Conservation (phyloP, 2,329 filamentous ascomycete species). For the Aspergillus sp. region DNA sequence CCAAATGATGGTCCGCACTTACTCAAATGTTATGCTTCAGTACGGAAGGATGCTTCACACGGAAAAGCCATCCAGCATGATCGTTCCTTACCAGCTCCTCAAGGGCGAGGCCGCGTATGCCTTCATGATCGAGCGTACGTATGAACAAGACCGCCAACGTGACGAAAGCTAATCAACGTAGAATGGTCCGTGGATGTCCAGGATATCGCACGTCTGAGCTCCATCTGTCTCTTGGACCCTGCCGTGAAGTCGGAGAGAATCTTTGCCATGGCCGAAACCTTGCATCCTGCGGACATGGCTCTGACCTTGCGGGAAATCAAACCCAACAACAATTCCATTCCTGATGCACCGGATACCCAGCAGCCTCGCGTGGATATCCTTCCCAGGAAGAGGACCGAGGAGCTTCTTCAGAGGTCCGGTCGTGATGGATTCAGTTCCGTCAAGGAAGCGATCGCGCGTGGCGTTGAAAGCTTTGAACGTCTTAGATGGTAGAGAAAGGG, state of each 20-base stretch:
- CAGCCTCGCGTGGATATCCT: not conserved
- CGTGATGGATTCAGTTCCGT: not conserved
- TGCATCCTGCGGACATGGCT: constrained; percentile 47
- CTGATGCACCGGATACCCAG: constrained; percentile 18
- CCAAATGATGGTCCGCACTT: not conserved
- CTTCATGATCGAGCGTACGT: constrained; percentile 33
- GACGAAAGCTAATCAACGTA: constrained; percentile 35
- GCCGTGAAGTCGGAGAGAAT: constrained; percentile 51
- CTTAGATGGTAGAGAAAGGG: no score
- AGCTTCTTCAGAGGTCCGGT: not conserved
- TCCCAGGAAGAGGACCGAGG: not conserved
- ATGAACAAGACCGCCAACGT: constrained; percentile 32
- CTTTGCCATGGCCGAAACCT: constrained; percentile 52
- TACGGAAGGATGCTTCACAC: constrained; percentile 24
- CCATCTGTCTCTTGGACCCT: constrained; percentile 51
- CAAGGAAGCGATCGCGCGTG: no score
- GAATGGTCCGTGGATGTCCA: constrained; percentile 49
- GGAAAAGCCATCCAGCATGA: constrained; percentile 27
- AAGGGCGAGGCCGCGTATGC: not conserved
- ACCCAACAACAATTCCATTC: constrained; percentile 39
- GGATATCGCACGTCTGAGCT: constrained; percentile 53
- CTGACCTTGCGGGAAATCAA: constrained; percentile 37
- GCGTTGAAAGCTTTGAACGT: no score
- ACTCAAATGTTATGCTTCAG: constrained; percentile 6
- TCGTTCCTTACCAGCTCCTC: no score